Base-by-base conservation (phyloP, 331 rosid genomes). In the Pyracantha coccinea region DNA sequence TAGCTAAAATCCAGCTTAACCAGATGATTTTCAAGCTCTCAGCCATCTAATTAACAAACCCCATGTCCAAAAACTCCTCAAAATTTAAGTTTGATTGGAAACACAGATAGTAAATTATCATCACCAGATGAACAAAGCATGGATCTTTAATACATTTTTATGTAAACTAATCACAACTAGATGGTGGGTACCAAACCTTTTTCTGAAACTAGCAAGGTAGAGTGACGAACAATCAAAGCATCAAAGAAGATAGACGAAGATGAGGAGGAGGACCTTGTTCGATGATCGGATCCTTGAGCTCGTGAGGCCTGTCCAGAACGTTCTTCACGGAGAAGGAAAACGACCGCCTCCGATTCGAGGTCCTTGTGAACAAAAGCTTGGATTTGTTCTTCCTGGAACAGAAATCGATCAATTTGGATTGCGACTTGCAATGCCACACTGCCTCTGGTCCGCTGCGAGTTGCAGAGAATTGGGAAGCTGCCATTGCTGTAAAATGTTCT, bases 381-480 rank as follows among this genome's bases (percentile, higher is more conserved):
- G 96, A 85, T 67, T 72, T 66, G 57, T 81, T 73, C 63, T 79
- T 71, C 58, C 79, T 73, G 23, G 72, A 60, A 19, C 84, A 31
- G 68, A 79, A 74, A 69, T 68, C 82, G 65, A 88, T 52, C 62
- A 90, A 24, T 31, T 74, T 70, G 21, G 89, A 72, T 57, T 79
- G 33, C 14, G 93, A 82, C 55, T 79, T 78, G 73, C 84, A 67
- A 20, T 76, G 83, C 38, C 83, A 66, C 68, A 83, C 63, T 2
- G 92, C 60, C 38, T 71, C 80, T 4, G 80, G 35, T 57, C 78
- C 77, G 32, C 54, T 65, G 50, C 82, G 74, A 35, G 71, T 80
- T 10, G 83, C 71, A 8, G 93, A 80, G 53, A 90, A 84, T 16
- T 83, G 97, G 70, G 95, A 78, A 66, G 80, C 84, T 12, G 92